Evolutionary conservation across 805 yeast genomes (phyloP), one percentile per base, ranked within the genome.

Genomic region (Nakazawaea populi): DNA sequence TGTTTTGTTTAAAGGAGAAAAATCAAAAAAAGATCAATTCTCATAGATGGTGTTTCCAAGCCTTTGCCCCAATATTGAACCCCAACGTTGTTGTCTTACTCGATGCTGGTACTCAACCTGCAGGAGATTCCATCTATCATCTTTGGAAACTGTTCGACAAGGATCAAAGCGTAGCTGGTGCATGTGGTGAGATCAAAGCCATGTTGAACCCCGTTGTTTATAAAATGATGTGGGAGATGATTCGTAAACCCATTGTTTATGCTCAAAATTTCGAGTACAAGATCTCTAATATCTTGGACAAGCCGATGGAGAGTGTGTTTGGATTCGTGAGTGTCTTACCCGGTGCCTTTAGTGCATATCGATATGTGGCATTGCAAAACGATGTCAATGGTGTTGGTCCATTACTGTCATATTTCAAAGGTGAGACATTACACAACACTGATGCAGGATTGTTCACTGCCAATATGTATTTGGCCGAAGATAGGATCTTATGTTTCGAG

Each of bases 211-310:
- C 62, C 44, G 73, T 76, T 44, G 27, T 35, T n/a, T 30, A 45
- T 32, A 41, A 42, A 30, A 8, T 39, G 14, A 9, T 46, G 44
- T 43, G 45, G 46, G 47, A 46, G 11, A 45, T 51, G 45, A n/a
- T 51, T 27, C 14, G 47, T n/a, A 46, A 42, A 37, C 98, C 99
- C 7, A 68, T 92, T 51, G 92, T 92, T 8, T 97, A 98, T 3
- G 95, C 97, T 0, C 98, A 94, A 66, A 92, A 92, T 67, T 92
- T 94, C 66, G 99, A 92, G 65, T 94, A 94, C 67, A 94, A 94
- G 67, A 91, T 90, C 73, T 89, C 97, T 5, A 94, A 92, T 65
- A 89, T 92, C 55, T 73, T 92, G 53, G 98, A 94, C 71, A 92
- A 94, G 67, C 97, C 99, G 0, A 86, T 90, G 76, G 99, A 92